Conservation (phyloP, 768 basidiomycete genomes). For the Kwoniella pini region DNA sequence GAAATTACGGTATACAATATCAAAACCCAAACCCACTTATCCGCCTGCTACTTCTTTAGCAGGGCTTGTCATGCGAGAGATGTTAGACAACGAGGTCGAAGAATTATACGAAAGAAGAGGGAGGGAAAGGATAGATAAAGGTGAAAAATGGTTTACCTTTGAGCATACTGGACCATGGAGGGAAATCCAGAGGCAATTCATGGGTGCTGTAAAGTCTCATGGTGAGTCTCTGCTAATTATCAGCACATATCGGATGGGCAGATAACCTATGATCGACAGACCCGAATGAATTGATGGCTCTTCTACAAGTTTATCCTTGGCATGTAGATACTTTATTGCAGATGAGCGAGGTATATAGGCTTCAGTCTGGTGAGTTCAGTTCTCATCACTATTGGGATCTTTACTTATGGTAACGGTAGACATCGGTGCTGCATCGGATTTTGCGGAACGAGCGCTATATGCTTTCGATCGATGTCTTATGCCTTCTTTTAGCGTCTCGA, state of each 20-base stretch:
- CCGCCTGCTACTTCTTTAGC: slow-evolving; percentile 60
- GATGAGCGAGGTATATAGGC: slow-evolving; percentile 76
- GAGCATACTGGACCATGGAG: slow-evolving; percentile 84
- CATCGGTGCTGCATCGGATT: slow-evolving; percentile 78
- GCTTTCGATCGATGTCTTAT: slow-evolving; percentile 88
- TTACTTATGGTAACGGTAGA: slow-evolving; percentile 58
- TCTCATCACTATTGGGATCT: not conserved
- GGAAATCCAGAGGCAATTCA: slow-evolving; percentile 74
- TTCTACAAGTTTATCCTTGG: slow-evolving; percentile 79
- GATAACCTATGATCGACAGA: too few species aligned
- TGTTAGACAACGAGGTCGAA: slow-evolving; percentile 65
- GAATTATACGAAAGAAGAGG: slow-evolving; percentile 55
- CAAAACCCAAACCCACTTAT: slow-evolving; percentile 75
- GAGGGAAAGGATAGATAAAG: slow-evolving; percentile 42
- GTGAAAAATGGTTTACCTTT: slow-evolving; percentile 86
- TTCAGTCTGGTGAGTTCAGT: slow-evolving; percentile 71
- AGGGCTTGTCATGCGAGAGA: slow-evolving; percentile 67
- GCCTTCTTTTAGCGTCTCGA: slow-evolving; percentile 80
- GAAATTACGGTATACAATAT: slow-evolving; percentile 66
- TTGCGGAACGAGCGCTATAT: slow-evolving; percentile 88
- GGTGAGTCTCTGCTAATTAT: slow-evolving; percentile 60
- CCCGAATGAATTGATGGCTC: slow-evolving; percentile 64
- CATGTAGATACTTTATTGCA: slow-evolving; percentile 91
- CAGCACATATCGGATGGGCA: slow-evolving; percentile 5
- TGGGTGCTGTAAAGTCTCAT: slow-evolving; percentile 76